Conservation (phyloP, 2,329 filamentous ascomycete species). For the Aaosphaeria pasadenensis region DNA sequence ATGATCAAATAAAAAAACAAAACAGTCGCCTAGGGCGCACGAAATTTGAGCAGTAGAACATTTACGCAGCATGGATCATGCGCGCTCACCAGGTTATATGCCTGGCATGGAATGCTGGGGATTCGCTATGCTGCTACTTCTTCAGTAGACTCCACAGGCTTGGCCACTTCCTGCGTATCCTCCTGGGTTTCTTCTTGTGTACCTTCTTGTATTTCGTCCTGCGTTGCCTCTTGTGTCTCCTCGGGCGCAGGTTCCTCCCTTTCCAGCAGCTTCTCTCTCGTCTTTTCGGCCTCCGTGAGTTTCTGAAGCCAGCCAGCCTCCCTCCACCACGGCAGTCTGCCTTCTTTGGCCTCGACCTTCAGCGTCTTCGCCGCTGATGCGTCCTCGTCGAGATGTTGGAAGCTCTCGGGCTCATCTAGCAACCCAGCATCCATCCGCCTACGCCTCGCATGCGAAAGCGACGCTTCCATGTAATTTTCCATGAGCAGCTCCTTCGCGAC, state of each 20-base stretch:
- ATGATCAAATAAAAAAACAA: too few species aligned
- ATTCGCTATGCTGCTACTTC: too few species aligned
- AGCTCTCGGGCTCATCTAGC: constrained; percentile 24
- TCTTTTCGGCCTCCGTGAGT: constrained; percentile 2
- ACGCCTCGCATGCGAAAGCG: constrained; percentile 48
- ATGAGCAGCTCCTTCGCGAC: constrained; percentile 74
- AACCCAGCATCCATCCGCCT: constrained; percentile 33
- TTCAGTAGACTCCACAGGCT: too few species aligned
- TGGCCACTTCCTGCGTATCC: too few species aligned
- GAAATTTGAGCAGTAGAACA: too few species aligned
- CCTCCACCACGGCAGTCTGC: constrained; percentile 34
- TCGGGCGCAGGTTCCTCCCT: neutral
- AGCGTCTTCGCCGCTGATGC: constrained; percentile 30
- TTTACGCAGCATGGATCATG: too few species aligned
- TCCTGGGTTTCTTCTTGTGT: too few species aligned
- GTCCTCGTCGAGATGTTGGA: constrained; percentile 37
- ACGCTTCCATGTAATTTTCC: constrained; percentile 70
- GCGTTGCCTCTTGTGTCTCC: too few species aligned
- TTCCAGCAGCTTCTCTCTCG: neutral
- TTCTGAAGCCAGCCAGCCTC: constrained; percentile 16
- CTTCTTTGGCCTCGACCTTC: constrained; percentile 17
- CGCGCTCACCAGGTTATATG: too few species aligned
- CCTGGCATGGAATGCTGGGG: too few species aligned
- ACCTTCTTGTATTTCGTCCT: too few species aligned
- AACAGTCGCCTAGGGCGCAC: too few species aligned